Evolutionary conservation across 371 early-diverging fungal genomes (phyloP), one percentile per base, ranked within the genome.

Genomic region (Thermomucor indicae-seudaticae): DNA sequence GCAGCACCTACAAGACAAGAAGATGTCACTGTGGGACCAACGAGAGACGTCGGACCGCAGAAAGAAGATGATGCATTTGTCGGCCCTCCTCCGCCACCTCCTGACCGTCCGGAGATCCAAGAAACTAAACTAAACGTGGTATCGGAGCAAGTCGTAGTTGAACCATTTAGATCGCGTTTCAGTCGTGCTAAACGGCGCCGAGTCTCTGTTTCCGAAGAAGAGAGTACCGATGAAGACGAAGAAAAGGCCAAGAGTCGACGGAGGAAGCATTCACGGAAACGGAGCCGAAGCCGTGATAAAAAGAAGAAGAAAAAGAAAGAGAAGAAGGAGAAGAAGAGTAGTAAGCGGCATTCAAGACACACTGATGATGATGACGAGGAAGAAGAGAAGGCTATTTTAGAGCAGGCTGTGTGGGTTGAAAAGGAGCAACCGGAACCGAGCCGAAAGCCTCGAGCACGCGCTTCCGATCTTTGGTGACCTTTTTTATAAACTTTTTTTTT

Each of bases 81-180:
- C 4, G 75, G 75, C 0, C 74, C 74, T 16, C 46, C 60, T 20
- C 55, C 42, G 11, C 72, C 72, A 32, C 61, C 63, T n/a, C 61
- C 69, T 32, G 40, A 40, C 65, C 70, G 5, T 71, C 72, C 38
- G 59, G 71, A 65, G n/a, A 23, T 34, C 19, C 19, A 20, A 16
- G 24, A 2, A 25, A 19, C 47, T 41, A 10, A 17, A 29, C 10
- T 41, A 39, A 3, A 7, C 12, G n/a, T 31, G 31, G 2, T 55
- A 7, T 71, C 75, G 3, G 75, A 75, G 46, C 56, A 68, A 41
- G 47, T 66, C 7, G 49, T 75, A 17, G 72, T 75, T 0, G 58
- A 65, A 27, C 75, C 71, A 3, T 75, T 71, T 29, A 70, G 58
- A 22, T 32, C 70, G 5, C 50, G 55, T 50, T n/a, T n/a, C n/a